These are phyloP conservation scores for Solidago caesia DNA, from an alignment of 129 eudicot species.

Conservation along the genomic window DNA sequence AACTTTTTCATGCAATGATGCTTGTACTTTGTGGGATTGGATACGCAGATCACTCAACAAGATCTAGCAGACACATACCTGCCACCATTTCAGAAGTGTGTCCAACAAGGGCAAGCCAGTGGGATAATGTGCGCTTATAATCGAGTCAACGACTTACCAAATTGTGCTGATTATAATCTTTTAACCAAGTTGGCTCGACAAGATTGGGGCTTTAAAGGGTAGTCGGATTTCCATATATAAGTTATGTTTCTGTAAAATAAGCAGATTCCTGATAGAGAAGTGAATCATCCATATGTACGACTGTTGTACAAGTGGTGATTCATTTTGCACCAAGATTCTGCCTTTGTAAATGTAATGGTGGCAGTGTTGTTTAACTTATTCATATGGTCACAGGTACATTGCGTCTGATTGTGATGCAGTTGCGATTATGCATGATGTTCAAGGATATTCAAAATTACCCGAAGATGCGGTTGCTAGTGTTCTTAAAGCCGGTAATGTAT, in stretches of 20 bases:
- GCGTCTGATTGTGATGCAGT: conserved; percentile 79
- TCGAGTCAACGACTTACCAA: conserved; percentile 79
- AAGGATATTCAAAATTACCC: conserved; percentile 51
- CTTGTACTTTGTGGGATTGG: conserved; percentile 9
- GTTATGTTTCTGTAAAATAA: neutral
- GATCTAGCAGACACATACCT: conserved; percentile 74
- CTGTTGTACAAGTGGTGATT: conserved; percentile 1
- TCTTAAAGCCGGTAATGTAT: conserved; percentile 61
- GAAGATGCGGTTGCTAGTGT: conserved; percentile 80
- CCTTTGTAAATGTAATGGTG: neutral
- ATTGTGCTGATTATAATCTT: conserved; percentile 80
- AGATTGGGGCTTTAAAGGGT: conserved; percentile 47
- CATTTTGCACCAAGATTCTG: neutral
- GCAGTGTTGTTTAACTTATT: conserved; percentile 7
- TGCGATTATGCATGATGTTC: conserved; percentile 48
- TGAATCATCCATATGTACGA: conserved; percentile 3
- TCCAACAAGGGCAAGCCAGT: conserved; percentile 59
- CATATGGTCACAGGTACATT: conserved; percentile 49
- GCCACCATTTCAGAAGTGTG: conserved; percentile 71
- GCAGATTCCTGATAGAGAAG: neutral
- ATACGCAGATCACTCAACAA: conserved; percentile 59
- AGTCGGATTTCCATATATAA: neutral
- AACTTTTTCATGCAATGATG: conserved; percentile 1
- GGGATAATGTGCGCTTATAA: conserved; percentile 92
- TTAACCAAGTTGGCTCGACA: conserved; percentile 68